Evolutionary conservation across 2,329 filamentous ascomycete species (phyloP).

Genomic region (Ophioceras dolichostomum): DNA sequence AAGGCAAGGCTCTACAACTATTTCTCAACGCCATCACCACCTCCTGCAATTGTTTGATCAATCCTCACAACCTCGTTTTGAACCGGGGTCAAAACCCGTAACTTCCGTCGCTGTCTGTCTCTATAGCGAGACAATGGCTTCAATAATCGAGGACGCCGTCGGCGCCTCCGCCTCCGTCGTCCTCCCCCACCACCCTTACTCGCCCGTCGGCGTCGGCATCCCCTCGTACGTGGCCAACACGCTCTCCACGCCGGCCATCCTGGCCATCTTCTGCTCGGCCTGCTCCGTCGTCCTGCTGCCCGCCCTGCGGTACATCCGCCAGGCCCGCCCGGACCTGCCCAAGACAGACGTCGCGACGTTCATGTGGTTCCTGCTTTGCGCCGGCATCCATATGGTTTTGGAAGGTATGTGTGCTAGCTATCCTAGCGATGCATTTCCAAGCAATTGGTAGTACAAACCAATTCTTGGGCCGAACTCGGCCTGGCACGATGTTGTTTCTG

Average conservation of each 20-base stretch:
- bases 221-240: constrained; percentile 2
- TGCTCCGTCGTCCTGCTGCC: constrained; percentile 1
- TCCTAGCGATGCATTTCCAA: no score
- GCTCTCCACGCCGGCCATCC: background rate
- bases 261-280: constrained; percentile 1
- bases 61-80: no score
- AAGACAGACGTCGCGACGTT: background rate
- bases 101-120: no score
- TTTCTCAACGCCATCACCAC: no score
- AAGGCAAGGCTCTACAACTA: no score
- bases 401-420: background rate
- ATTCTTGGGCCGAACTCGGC: no score
- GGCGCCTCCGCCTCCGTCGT: background rate
- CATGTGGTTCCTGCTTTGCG: constrained; percentile 1
- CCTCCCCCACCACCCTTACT: constrained; percentile 1
- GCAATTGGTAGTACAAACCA: no score
- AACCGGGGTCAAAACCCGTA: no score
- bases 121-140: no score
- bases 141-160: background rate
- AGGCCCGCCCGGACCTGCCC: background rate
- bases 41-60: no score
- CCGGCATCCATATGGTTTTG: constrained; percentile 2
- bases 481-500: no score
- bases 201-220: background rate
- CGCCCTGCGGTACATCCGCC: background rate